Evolutionary conservation across 164 flowering plant genomes (phyloP), one percentile per base, ranked within the genome.

Genomic region (Euptelea pleiosperma): DNA sequence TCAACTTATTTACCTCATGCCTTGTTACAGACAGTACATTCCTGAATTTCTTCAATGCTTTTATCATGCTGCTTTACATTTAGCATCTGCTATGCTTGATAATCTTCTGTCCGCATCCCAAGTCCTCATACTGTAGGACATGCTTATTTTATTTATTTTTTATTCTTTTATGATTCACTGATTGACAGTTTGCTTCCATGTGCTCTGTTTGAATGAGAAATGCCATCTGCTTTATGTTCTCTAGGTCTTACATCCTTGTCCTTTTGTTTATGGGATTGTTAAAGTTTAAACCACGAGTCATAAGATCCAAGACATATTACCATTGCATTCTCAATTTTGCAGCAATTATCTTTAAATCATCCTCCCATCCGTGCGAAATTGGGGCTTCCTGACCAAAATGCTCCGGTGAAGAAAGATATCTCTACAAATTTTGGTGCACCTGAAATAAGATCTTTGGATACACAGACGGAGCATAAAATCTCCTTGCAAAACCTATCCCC

Each of bases 321-420:
- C 21, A n/a, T 31, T n/a, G 9, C 26, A 2, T 22, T 52, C 47
- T 41, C 18, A 43, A 52, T 50, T 47, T 50, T 78, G 74, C 89
- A 92, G 98, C 86, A 82, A 74, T 55, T 84, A 47, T 60, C 71
- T 55, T 76, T 89, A 48, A 74, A 69, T 15, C 72, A 87, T 67
- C 82, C 86, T 33, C 60, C 56, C 58, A 73, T 87, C 56, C 83
- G 77, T 16, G 55, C 62, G 58, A 78, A 68, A 48, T 68, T 93
- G 61, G 91, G 96, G 28, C 63, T 86, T 54, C 82, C 78, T 30
- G 68, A 42, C 30, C 71, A 58, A 59, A 44, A 42, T 42, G 61
- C 70, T 61, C 43, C 67, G 21, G 59, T 35, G 30, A 54, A n/a
- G 44, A 60, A 52, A 40, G 60, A 33, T 36, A 55, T 53, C 36